These are phyloP conservation scores for Globisporangium cylindrosporum DNA, from an alignment of 352 stramenopile species.

Conservation along the genomic window DNA sequence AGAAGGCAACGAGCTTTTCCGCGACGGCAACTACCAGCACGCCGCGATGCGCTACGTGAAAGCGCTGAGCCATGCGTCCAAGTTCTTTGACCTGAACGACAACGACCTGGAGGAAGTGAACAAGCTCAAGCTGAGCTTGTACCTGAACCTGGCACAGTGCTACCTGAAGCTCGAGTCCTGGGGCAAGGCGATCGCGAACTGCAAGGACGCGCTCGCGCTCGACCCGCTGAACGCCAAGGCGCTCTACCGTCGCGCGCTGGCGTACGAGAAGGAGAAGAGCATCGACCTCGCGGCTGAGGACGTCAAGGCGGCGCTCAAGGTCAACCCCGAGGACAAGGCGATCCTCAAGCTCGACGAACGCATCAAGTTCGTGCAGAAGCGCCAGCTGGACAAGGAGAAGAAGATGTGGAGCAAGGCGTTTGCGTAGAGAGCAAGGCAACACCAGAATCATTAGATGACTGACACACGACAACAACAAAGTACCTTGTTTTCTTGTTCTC, in stretches of 20 bases:
- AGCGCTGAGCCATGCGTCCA: conserved; percentile 86
- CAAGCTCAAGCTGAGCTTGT: conserved; percentile 87
- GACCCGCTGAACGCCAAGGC: conserved; percentile 83
- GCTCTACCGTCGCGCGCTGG: conserved; percentile 82
- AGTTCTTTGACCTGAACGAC: conserved; percentile 91
- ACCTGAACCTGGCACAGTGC: conserved; percentile 92
- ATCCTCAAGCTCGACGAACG: conserved; percentile 73
- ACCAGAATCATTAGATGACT: neutral
- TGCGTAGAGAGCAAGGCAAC: conserved; percentile 26
- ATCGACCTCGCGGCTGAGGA: conserved; percentile 65
- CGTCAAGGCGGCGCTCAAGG: conserved; percentile 47
- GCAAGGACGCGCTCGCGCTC: conserved; percentile 74
- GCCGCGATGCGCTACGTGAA: conserved; percentile 90
- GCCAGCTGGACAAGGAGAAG: conserved; percentile 87
- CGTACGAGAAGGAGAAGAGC: conserved; percentile 88
- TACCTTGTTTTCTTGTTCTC: neutral
- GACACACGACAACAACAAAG: conserved; percentile 2
- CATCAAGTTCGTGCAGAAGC: conserved; percentile 62
- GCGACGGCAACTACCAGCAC: conserved; percentile 87
- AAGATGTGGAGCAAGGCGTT: conserved; percentile 90
- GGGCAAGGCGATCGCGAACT: conserved; percentile 80
- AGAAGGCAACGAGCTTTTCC: conserved; percentile 93
- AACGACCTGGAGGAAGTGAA: conserved; percentile 86
- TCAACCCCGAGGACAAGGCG: conserved; percentile 75
- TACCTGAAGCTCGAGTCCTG: conserved; percentile 93